Evolutionary conservation across 768 basidiomycete genomes (phyloP).

Genomic region (Tubosaeta brunneosetosa): DNA sequence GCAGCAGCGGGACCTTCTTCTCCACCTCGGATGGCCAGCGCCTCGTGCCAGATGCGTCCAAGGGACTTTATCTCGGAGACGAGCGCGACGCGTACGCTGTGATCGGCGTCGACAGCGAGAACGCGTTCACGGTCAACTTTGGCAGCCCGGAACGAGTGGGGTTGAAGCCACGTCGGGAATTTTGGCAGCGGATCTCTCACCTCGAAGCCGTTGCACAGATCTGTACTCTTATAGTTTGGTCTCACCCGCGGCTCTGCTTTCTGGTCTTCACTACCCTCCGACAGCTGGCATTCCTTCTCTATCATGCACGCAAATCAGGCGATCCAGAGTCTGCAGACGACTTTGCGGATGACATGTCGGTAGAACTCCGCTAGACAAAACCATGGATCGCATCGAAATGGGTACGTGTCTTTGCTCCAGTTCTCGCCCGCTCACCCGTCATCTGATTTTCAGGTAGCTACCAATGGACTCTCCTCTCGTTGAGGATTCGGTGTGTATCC

Average conservation of each 20-base stretch:
- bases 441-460: constrained; percentile 53
- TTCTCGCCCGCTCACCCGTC: not conserved
- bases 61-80: too few species aligned
- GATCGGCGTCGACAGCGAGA: constrained; percentile 55
- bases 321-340: constrained; percentile 26
- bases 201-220: too few species aligned
- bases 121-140: constrained; percentile 55
- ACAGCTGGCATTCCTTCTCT: constrained; percentile 36
- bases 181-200: constrained; percentile 19
- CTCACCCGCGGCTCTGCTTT: constrained; percentile 35
- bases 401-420: constrained; percentile 37
- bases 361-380: constrained; percentile 69
- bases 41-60: constrained; percentile 49
- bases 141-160: constrained; percentile 62
- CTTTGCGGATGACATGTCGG: constrained; percentile 33
- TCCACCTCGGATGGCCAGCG: constrained; percentile 61
- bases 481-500: constrained; percentile 78
- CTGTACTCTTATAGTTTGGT: too few species aligned
- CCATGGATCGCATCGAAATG: constrained; percentile 90
- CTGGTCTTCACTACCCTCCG: constrained; percentile 35
- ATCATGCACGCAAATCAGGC: constrained; percentile 36
- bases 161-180: constrained; percentile 59
- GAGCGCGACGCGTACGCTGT: constrained; percentile 67
- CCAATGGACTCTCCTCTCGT: constrained; percentile 73
- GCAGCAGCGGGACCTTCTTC: constrained; percentile 45